Conservation (phyloP, 1,284 basidiomycete genomes). For the Apiotrichum akiyoshidainum region DNA sequence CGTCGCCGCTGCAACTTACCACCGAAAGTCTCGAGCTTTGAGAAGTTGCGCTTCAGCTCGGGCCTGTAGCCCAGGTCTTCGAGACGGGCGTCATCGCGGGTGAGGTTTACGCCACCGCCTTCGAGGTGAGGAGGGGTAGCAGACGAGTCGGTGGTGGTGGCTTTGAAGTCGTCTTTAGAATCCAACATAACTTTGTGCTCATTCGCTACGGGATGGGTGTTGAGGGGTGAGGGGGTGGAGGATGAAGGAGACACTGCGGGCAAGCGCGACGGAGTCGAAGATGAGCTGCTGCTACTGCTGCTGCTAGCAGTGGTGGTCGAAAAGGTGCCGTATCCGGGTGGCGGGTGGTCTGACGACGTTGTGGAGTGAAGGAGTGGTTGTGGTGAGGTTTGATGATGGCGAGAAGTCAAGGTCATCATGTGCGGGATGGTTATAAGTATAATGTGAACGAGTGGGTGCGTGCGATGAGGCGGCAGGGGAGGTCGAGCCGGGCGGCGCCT, state of each 20-base stretch:
- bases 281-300: neutral
- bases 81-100: slow-evolving; percentile 26
- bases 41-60: slow-evolving; percentile 67
- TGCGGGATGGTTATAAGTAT: neutral
- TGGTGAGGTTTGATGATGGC: neutral
- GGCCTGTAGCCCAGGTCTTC: slow-evolving; percentile 59
- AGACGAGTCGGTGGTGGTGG: neutral
- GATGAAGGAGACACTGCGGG: too few species aligned
- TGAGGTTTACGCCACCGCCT: neutral
- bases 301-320: neutral
- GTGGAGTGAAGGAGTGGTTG: neutral
- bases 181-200: slow-evolving; percentile 1
- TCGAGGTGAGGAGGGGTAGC: neutral
- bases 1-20: neutral
- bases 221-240: neutral
- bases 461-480: too few species aligned
- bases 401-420: neutral
- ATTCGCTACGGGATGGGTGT: slow-evolving; percentile 1
- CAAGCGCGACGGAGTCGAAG: neutral
- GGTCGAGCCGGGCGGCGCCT: too few species aligned
- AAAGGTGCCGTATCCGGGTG: neutral
- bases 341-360: neutral
- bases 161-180: slow-evolving; percentile 1
- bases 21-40: slow-evolving; percentile 58
- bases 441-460: neutral